phyloP scores from a whole-genome alignment of 2,329 filamentous ascomycete genomes.

The Elsinoe arachidis region DNA sequence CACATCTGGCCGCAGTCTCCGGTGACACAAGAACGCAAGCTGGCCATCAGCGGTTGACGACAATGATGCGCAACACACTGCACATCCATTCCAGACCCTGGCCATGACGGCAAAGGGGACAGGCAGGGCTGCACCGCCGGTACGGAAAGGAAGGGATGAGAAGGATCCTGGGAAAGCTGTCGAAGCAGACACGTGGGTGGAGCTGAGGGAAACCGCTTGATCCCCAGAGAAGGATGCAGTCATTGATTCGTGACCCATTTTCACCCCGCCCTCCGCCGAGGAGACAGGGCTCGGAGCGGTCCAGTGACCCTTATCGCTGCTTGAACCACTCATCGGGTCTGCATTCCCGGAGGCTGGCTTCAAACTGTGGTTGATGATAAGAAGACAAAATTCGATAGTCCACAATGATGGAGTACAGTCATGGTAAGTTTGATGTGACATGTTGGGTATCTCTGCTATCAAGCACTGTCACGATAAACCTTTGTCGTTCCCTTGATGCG shows the following conservation, averaged over 20 bases:
- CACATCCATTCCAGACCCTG: neutral
- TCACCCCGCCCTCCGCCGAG: neutral
- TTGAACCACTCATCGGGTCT: neutral
- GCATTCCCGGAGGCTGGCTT: neutral
- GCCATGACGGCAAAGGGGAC: neutral
- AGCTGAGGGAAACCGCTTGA: neutral
- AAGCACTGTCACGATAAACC: neutral
- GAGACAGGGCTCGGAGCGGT: conserved; percentile 3
- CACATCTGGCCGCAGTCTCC: neutral
- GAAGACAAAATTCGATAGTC: neutral
- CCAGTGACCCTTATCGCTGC: conserved; percentile 3
- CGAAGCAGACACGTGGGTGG: conserved; percentile 5
- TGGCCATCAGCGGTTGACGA: neutral
- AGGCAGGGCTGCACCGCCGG: neutral
- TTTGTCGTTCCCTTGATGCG: conserved; percentile 1
- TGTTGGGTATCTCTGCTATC: neutral
- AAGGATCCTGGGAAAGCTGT: neutral
- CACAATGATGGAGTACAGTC: neutral
- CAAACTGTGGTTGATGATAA: neutral
- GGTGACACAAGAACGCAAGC: neutral
- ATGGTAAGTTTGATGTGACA: conserved; percentile 1
- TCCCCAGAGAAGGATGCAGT: neutral
- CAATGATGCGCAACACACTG: neutral
- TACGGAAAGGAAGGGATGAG: conserved; percentile 4
- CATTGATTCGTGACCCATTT: neutral